Evolutionary conservation across 345 rosid genomes (phyloP), one percentile per base, ranked within the genome.

Genomic region (Populus pruinosa): DNA sequence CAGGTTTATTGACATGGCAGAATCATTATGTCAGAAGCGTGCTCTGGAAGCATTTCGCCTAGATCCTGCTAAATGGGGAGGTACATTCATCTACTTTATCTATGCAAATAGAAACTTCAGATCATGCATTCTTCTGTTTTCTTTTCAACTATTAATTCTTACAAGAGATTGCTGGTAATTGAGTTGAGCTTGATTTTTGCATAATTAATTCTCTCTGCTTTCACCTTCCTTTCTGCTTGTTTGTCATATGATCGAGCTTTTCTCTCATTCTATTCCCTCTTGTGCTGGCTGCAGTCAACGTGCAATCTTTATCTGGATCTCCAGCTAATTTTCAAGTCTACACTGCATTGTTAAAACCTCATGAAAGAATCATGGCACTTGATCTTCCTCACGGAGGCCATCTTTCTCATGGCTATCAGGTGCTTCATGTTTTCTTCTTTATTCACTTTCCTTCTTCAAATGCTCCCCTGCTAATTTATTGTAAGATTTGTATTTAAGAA

Each of bases 361-460:
- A 96, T 82, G 99, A 96, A 0, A 91, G 99, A 88, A 96, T 96
- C 83, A 96, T 96, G 99, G 99, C 99, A 9, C 99, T 96, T 77
- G 99, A 96, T 86, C 99, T 96, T 78, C 98, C 99, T 85, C 99
- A 96, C 74, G 99, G 99, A 53, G 98, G 99, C 12, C 99, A 96
- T 89, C 98, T 96, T 83, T 96, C 99, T 81, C 99, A 96, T 86
- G 98, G 99, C 56, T 96, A 96, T 85, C 98, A 96, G 99, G 99
- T 96, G 77, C 73, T 50, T 76, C 31, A 49, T 50, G 62, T 55
- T 36, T 50, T 76, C 39, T 50, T 71, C 23, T 18, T 21, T 68
- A 18, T 38, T 74, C 21, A 33, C 18, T 47, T n/a, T 16, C 41
- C 53, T 14, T 67, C 8, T 68, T 68, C 43, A 5, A 20, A 67